Conservation (phyloP, 768 basidiomycete species). For the Xerocomus potaroensis region DNA sequence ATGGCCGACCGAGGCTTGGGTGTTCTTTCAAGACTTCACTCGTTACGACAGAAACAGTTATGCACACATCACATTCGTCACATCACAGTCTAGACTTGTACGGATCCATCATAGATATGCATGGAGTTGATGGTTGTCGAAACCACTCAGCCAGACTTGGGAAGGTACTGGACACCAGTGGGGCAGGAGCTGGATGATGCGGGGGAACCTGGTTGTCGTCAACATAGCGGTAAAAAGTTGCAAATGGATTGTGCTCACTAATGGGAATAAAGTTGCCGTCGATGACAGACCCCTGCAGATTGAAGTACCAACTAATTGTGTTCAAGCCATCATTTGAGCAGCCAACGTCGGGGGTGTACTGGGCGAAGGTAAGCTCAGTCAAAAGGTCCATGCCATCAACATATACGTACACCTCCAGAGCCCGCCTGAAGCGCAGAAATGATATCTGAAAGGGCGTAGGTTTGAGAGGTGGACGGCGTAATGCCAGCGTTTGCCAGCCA, state of each 20-base stretch:
- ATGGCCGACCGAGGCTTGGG: no score
- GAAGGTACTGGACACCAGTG: slow-evolving; percentile 57
- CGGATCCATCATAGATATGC: no score
- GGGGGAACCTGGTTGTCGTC: slow-evolving; percentile 43
- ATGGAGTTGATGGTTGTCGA: no score
- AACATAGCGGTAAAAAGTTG: not conserved
- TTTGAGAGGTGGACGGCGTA: slow-evolving; percentile 54
- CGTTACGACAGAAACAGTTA: no score
- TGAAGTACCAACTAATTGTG: slow-evolving; percentile 59
- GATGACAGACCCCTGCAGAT: slow-evolving; percentile 59
- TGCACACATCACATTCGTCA: no score
- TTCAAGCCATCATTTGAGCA: slow-evolving; percentile 39
- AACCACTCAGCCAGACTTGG: slow-evolving; percentile 42
- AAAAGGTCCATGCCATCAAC: not conserved
- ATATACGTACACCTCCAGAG: slow-evolving; percentile 41
- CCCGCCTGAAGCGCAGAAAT: slow-evolving; percentile 51
- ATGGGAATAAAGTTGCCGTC: slow-evolving; percentile 63
- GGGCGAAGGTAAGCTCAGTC: slow-evolving; percentile 1
- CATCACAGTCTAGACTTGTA: no score
- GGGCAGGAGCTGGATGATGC: slow-evolving; percentile 40
- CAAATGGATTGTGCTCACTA: slow-evolving; percentile 34
- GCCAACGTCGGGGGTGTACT: slow-evolving; percentile 48
- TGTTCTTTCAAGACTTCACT: no score
- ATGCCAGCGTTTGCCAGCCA: slow-evolving; percentile 74
- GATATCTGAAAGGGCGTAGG: slow-evolving; percentile 54